A percentile compares a stretch with the other conserved stretches of the same genome.
Evolutionary conservation across 805 yeast genomes (phyloP).

Genomic region (Metschnikowia picachoensis): DNA sequence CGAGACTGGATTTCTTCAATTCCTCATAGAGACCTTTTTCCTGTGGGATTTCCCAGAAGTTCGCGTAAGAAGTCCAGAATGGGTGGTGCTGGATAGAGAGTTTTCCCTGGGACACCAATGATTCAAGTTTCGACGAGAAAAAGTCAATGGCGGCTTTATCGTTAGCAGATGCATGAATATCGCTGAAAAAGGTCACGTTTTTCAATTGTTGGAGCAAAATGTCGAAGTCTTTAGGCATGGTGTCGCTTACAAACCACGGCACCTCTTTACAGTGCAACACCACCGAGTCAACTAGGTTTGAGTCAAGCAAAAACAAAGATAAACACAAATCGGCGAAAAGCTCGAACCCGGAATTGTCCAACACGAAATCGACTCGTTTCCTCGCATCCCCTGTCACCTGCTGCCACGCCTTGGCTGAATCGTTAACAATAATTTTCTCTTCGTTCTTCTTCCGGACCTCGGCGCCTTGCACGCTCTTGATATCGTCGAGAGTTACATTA

Average conservation of each 20-base stretch:
- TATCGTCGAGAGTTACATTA: slow-evolving; percentile 78
- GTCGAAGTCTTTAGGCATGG: slow-evolving; percentile 76
- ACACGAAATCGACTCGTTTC: slow-evolving; percentile 70
- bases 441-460: slow-evolving; percentile 80
- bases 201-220: slow-evolving; percentile 53
- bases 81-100: slow-evolving; percentile 45
- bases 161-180: slow-evolving; percentile 21
- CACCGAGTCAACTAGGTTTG: slow-evolving; percentile 59
- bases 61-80: slow-evolving; percentile 83
- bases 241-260: slow-evolving; percentile 98
- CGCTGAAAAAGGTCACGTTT: slow-evolving; percentile 49
- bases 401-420: slow-evolving; percentile 65
- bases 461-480: slow-evolving; percentile 87
- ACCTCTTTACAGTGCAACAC: slow-evolving; percentile 83
- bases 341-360: slow-evolving; percentile 95
- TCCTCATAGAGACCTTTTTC: slow-evolving; percentile 61
- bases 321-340: slow-evolving; percentile 76
- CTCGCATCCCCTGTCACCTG: slow-evolving; percentile 30
- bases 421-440: slow-evolving; percentile 73
- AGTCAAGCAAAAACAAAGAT: slow-evolving; percentile 48
- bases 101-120: slow-evolving; percentile 20
- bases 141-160: slow-evolving; percentile 21
- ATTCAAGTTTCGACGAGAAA: slow-evolving; percentile 21
- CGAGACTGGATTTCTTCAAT: slow-evolving; percentile 59
- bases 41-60: slow-evolving; percentile 71